Conservation (phyloP, 495 filamentous ascomycete species). For the Beverwykella pulmonaria region DNA sequence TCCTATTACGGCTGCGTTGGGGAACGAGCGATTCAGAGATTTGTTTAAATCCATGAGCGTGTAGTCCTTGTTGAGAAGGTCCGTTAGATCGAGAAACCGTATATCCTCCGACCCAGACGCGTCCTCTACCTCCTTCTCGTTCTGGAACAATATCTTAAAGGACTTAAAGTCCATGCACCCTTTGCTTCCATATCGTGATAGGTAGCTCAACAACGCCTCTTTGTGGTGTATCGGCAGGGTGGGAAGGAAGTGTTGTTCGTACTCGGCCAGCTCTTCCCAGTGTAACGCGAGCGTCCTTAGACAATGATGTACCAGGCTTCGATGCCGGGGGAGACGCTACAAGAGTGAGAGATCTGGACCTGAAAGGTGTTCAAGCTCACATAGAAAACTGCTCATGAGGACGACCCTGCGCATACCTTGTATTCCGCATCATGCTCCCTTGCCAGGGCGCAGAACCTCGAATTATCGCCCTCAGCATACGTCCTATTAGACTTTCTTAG, state of each 20-base stretch:
- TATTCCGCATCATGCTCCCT: conserved; percentile 14
- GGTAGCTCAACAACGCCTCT: conserved; percentile 62
- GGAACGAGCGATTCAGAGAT: conserved; percentile 47
- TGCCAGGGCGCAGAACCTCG: conserved; percentile 12
- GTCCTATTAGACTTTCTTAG: conserved; percentile 28
- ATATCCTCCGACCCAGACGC: conserved; percentile 56
- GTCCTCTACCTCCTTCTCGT: conserved; percentile 40
- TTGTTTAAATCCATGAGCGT: conserved; percentile 62
- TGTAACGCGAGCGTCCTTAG: conserved; percentile 65
- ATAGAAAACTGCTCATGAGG: conserved; percentile 45
- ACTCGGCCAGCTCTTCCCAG: conserved; percentile 69
- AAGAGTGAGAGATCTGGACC: conserved; percentile 20
- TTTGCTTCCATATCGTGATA: conserved; percentile 57
- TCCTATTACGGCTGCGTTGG: neutral
- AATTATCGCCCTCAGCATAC: neutral
- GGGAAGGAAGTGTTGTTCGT: conserved; percentile 67
- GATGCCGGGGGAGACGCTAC: conserved; percentile 32
- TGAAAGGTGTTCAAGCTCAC: conserved; percentile 45
- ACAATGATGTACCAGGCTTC: conserved; percentile 59
- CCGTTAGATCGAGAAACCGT: conserved; percentile 64
- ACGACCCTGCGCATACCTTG: conserved; percentile 34
- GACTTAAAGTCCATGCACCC: conserved; percentile 52
- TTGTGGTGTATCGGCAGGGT: conserved; percentile 65
- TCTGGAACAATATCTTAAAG: conserved; percentile 45
- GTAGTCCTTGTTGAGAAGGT: conserved; percentile 61